phyloP scores from a whole-genome alignment of 2,329 filamentous ascomycete species.

The Chaetomiaceae sp. region DNA sequence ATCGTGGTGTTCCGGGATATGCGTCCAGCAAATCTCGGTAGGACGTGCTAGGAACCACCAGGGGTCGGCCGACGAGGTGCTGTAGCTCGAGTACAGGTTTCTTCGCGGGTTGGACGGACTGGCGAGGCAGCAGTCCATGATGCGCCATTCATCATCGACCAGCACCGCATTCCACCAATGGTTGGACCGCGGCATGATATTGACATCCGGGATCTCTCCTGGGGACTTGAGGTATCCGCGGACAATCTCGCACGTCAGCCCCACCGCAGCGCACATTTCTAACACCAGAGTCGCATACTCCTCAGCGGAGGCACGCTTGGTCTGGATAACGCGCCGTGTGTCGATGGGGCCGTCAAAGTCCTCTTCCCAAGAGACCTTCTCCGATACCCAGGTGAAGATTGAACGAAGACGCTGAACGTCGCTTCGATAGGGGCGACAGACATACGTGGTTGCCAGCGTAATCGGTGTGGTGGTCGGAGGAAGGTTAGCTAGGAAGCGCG shows the following conservation, averaged over 20 bases:
- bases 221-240: slow-evolving; percentile 87
- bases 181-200: slow-evolving; percentile 79
- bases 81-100: slow-evolving; percentile 68
- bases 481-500: slow-evolving; percentile 79
- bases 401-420: slow-evolving; percentile 89
- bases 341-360: slow-evolving; percentile 85
- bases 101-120: slow-evolving; percentile 85
- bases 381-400: slow-evolving; percentile 97
- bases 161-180: slow-evolving; percentile 98
- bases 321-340: slow-evolving; percentile 76
- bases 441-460: slow-evolving; percentile 81
- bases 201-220: slow-evolving; percentile 76
- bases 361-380: slow-evolving; percentile 93
- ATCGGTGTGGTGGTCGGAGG: slow-evolving; percentile 78
- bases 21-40: slow-evolving; percentile 89
- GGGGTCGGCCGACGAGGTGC: slow-evolving; percentile 66
- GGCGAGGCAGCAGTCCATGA: slow-evolving; percentile 90
- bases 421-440: slow-evolving; percentile 90
- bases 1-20: slow-evolving; percentile 79
- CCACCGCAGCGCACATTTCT: slow-evolving; percentile 91
- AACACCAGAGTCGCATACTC: slow-evolving; percentile 85
- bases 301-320: slow-evolving; percentile 76
- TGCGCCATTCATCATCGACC: slow-evolving; percentile 91
- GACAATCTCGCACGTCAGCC: slow-evolving; percentile 81
- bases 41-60: slow-evolving; percentile 96